Base-by-base conservation (phyloP, 176 grass and related monocot species). In the Tillandsia fasciculata region DNA sequence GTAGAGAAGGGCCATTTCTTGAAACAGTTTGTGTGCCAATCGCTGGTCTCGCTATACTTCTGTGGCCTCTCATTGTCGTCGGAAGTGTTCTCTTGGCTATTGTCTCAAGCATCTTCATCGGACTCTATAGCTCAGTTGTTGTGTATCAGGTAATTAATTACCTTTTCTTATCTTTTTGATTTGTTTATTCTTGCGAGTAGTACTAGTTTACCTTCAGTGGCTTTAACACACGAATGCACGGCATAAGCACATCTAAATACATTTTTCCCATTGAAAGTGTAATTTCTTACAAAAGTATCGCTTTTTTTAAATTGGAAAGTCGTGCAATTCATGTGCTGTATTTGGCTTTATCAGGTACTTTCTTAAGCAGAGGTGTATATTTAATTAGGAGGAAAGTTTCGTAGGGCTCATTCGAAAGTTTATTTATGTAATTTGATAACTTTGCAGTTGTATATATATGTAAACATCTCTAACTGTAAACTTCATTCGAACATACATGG, bases 91-190 rank as follows among this genome's bases (percentile, higher is more conserved):
- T 96, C 12, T 51, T 88, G 10, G 85, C 91, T 18, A 88, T 88
- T 15, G 80, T 96, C 80, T 96, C 88, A 6, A 86, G 91, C 80
- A 88, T 96, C 53, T 96, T 96, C 17, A 83, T 96, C 59, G 91
- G 91, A n/a, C 88, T 96, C 22, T 96, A 96, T 8, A 85, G 91
- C 17, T 87, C 80, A 9, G 88, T 96, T 80, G 70, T 96, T 64
- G 91, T 96, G 52, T 96, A 70, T 81, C 88, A 96, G 91, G 91
- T 96, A 56, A 58, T 52, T 96, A 56, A 58, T 52, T 64, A 24
- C 71, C 28, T 77, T 12, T 2, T 11, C 52, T 58, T 71, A 48
- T 8, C 50, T 22, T 61, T 49, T 48, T 49, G 50, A 51, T 70
- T 11, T 42, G 5, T 66, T 9, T 67, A 68, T 26, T 14, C 17